Conservation (phyloP, 176 grass and related monocot species). For the Cymbopogon citratus region DNA sequence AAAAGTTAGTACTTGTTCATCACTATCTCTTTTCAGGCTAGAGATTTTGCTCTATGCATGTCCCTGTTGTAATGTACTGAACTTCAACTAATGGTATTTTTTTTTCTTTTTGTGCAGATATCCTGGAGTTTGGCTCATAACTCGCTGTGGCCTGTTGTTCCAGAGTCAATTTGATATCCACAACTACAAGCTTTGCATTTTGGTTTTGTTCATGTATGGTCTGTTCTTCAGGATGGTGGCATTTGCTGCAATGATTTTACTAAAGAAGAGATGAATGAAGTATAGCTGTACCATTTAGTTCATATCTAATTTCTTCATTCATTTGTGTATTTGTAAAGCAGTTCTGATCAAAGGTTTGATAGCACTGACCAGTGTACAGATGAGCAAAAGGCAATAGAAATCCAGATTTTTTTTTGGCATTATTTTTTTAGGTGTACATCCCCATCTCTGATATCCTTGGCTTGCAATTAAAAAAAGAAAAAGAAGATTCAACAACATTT, state of each 20-base stretch:
- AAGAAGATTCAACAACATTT: not conserved
- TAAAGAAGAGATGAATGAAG: slow-evolving; percentile 59
- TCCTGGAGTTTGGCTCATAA: slow-evolving; percentile 94
- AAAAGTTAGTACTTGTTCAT: slow-evolving; percentile 33
- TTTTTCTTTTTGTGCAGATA: slow-evolving; percentile 49
- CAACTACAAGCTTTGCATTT: slow-evolving; percentile 60
- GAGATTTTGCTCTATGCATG: not conserved
- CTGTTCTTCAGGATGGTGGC: slow-evolving; percentile 74
- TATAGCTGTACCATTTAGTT: slow-evolving; percentile 6
- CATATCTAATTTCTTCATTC: slow-evolving; percentile 31
- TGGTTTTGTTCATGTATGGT: slow-evolving; percentile 74
- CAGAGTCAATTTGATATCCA: slow-evolving; percentile 55
- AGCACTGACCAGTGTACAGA: not conserved
- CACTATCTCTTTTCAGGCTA: not conserved
- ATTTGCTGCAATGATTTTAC: slow-evolving; percentile 64
- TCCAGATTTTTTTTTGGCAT: not conserved
- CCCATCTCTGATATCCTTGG: not conserved
- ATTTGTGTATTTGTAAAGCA: slow-evolving; percentile 39
- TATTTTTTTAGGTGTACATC: not conserved
- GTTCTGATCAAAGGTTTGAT: not conserved
- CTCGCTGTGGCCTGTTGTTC: slow-evolving; percentile 58
- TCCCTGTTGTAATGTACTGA: not conserved
- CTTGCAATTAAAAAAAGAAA: not conserved
- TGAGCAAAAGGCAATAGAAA: slow-evolving; percentile 6
- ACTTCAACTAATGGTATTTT: not conserved